Percentiles rank a stretch among this genome's conserved stretches.
phyloP scores from a whole-genome alignment of 306 rosid genomes.

The Cicer judaicum region DNA sequence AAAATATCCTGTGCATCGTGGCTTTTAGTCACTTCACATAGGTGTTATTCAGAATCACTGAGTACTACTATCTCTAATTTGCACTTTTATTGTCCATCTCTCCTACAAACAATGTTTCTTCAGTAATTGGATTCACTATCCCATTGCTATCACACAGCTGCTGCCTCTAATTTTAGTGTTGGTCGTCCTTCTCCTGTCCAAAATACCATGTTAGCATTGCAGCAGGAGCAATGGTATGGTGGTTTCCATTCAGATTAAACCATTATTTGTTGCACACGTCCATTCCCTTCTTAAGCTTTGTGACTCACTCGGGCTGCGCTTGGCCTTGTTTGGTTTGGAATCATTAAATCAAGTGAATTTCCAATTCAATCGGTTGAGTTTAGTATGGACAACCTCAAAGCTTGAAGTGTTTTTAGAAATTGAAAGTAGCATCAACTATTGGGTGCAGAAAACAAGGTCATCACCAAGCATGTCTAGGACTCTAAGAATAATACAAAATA shows the following conservation, averaged over 20 bases:
- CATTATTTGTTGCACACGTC: neutral
- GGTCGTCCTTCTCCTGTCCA: neutral
- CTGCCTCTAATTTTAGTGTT: neutral
- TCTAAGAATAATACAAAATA: neutral
- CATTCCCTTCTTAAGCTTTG: neutral
- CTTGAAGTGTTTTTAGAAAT: conserved; percentile 3
- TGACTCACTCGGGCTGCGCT: neutral
- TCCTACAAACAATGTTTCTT: too few relatives aligned
- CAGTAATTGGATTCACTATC: neutral
- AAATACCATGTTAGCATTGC: neutral
- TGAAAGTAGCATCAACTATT: conserved; percentile 21
- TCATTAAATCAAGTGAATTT: conserved; percentile 1
- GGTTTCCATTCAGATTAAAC: neutral
- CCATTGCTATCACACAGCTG: neutral
- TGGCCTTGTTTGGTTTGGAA: neutral
- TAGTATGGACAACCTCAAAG: too few relatives aligned
- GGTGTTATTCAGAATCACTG: too few relatives aligned
- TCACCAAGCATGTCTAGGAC: conserved; percentile 2
- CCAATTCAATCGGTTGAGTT: neutral
- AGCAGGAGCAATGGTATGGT: neutral
- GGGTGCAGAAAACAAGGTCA: conserved; percentile 25
- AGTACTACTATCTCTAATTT: too few relatives aligned
- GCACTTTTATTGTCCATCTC: too few relatives aligned
- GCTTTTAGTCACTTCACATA: too few relatives aligned
- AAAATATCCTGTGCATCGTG: too few relatives aligned